phyloP scores from a whole-genome alignment of 106 monocot species.

The Phalaenopsis aphrodite region DNA sequence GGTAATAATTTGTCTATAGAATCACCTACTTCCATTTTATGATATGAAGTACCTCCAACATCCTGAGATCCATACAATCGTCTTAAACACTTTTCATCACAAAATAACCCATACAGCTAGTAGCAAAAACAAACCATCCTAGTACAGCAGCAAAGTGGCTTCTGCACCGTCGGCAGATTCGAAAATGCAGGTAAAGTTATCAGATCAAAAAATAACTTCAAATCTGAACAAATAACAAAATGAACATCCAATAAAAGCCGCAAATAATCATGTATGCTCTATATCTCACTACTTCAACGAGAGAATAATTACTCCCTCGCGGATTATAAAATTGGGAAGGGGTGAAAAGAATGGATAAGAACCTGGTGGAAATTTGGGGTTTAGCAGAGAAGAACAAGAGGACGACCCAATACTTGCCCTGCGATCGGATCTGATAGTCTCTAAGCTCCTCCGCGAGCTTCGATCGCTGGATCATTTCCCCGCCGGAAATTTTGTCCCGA shows the following conservation, averaged over 20 bases:
- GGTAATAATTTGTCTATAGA: not conserved
- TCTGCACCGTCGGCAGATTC: not conserved
- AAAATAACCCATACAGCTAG: not conserved
- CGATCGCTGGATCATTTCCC: conserved; percentile 64
- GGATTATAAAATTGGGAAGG: not conserved
- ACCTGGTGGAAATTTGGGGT: conserved; percentile 9
- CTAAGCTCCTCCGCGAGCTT: conserved; percentile 76
- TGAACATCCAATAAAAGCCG: not conserved
- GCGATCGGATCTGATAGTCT: conserved; percentile 76
- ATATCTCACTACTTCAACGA: not conserved
- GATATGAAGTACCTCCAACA: too few relatives aligned
- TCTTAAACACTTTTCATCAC: not conserved
- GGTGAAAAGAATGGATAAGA: not conserved
- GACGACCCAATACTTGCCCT: conserved; percentile 37
- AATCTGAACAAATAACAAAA: not conserved
- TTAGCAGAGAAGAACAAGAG: conserved; percentile 3
- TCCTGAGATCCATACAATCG: not conserved
- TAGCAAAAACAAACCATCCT: not conserved
- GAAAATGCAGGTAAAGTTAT: not conserved
- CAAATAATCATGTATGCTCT: not conserved
- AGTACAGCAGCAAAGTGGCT: not conserved
- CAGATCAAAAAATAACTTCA: not conserved
- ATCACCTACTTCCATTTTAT: not conserved
- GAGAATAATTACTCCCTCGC: not conserved
- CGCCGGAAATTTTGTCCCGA: not conserved